Evolutionary conservation across 164 flowering plant genomes (phyloP).

Genomic region (Magnolia sinica): DNA sequence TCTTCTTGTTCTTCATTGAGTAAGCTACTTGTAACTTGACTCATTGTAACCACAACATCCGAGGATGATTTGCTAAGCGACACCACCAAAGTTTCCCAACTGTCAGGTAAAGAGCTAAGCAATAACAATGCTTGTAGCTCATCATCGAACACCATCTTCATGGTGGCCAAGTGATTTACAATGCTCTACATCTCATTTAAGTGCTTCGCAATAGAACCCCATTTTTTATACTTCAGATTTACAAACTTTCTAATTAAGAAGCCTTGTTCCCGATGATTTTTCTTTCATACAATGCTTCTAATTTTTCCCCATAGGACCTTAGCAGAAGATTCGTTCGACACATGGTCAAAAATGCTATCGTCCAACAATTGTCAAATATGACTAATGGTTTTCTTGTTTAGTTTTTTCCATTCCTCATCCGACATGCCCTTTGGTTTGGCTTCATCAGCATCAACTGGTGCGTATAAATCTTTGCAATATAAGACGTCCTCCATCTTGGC

Average conservation of each 20-base stretch:
- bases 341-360: slow-evolving; percentile 1
- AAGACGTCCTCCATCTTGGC: not conserved
- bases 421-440: not conserved
- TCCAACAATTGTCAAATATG: slow-evolving; percentile 2
- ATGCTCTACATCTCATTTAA: not conserved
- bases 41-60: not conserved
- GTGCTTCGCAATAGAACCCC: not conserved
- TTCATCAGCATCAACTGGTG: no score
- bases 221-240: not conserved
- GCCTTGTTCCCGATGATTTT: no score
- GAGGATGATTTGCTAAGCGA: not conserved
- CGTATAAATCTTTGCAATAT: not conserved
- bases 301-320: no score
- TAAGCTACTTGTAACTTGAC: not conserved
- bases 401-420: not conserved
- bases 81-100: not conserved
- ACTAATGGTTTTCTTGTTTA: not conserved
- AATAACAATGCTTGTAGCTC: not conserved
- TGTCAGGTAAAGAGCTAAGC: not conserved
- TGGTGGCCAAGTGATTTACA: not conserved
- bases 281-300: no score
- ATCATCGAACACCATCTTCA: slow-evolving; percentile 1
- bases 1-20: no score
- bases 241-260: no score
- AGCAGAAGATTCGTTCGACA: not conserved